phyloP scores from a whole-genome alignment of 148 eudicot genomes.

The Chenopodium suecicum region DNA sequence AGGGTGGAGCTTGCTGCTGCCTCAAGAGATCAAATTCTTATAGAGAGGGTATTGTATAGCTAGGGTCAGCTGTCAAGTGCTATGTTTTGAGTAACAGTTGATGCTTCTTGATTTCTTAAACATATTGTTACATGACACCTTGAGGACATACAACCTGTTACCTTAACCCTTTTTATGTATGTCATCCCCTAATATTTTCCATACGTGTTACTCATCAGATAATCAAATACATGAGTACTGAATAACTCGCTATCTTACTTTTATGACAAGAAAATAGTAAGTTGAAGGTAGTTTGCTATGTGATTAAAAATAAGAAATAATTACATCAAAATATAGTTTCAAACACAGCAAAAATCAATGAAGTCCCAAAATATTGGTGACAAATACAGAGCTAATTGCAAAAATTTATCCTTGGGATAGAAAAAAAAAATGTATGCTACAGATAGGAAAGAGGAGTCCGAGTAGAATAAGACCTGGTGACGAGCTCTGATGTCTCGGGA shows the following conservation, averaged over 20 bases:
- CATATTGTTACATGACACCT: neutral
- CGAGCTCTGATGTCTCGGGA: constrained; percentile 73
- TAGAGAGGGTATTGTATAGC: neutral
- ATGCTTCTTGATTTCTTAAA: neutral
- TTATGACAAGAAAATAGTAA: neutral
- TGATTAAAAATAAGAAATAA: neutral
- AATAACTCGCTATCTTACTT: neutral
- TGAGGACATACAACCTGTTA: neutral
- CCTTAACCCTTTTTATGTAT: neutral
- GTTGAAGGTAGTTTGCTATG: neutral
- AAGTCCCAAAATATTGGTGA: neutral
- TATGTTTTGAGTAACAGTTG: neutral
- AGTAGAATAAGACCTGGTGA: constrained; percentile 61
- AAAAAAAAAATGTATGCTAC: neutral
- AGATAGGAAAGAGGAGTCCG: neutral
- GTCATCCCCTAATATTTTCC: neutral
- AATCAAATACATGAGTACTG: neutral
- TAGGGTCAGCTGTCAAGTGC: neutral
- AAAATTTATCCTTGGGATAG: neutral
- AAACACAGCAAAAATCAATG: neutral
- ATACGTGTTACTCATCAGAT: neutral
- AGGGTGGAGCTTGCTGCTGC: neutral
- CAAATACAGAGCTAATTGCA: neutral
- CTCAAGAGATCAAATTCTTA: neutral
- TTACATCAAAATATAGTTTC: neutral